Base-by-base conservation (phyloP, 768 basidiomycete species). In the Candolleomyces aberdarensis region DNA sequence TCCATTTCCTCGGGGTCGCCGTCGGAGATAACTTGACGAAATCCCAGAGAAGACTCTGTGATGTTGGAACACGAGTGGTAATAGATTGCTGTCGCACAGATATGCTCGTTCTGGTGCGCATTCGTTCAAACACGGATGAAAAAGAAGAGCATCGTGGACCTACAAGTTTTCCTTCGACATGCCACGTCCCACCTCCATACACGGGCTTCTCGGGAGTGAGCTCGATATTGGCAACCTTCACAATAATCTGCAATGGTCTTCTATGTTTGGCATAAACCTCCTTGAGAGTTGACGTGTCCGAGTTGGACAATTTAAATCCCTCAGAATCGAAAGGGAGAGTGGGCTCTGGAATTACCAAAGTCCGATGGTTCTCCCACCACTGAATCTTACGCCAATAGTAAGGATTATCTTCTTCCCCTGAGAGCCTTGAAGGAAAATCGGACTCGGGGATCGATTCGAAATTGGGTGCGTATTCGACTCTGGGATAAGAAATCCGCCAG, bases 21-120 rank as follows among this genome's bases (percentile, higher is more conserved):
- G 3, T 22, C 20, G 3, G 19, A 2, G 46, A 40, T 31, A 17
- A 60, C 48, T 22, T 66, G 65, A 7, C 65, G 65, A 58, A 68
- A 68, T 9, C 57, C 47, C 29, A 68, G 51, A 8, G 63, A 54
- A 20, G 66, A 70, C 5, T 65, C 52, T 6, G 72, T 70, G 56
- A 76, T 72, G 64, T 80, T 78, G 11, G 64, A 66, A 17, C 54
- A 67, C 22, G 70, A 69, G 44, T 72, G 72, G 48, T 69, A 74
- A 39, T 70, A 71, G 5, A 70, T 61, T 22, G 70, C 69, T 1
- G 65, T 67, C 2, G 71, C 67, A 44, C 70, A 70, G 50, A 72
- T 71, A 52, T 68, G 66, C 57, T 70, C 70, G 43, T 69, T 65
- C 68, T 67, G 19, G 29, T 44, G 47, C 17, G 20, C 17, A 19